These are phyloP conservation scores for Fusarium continuum DNA, from an alignment of 2,329 filamentous ascomycete genomes.

Conservation along the genomic window DNA sequence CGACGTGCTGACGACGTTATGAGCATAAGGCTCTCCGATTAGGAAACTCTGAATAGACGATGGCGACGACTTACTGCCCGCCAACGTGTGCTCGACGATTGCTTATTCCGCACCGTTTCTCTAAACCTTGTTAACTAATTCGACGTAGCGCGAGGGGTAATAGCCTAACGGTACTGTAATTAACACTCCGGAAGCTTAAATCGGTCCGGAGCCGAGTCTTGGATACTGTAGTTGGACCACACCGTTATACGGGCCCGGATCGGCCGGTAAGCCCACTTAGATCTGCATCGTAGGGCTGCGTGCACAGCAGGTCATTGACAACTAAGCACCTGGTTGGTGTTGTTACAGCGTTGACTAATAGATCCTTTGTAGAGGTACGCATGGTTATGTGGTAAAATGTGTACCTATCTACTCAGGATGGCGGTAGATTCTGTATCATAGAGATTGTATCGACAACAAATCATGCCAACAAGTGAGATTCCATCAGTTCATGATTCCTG, in stretches of 20 bases:
- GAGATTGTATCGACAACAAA: too few relatives aligned
- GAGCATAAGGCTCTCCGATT: neutral
- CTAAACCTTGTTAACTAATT: neutral
- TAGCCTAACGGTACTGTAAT: neutral
- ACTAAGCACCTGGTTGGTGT: neutral
- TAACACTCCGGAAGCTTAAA: neutral
- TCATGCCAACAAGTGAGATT: too few relatives aligned
- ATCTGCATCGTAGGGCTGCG: neutral
- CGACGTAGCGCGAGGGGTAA: neutral
- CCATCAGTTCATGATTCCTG: too few relatives aligned
- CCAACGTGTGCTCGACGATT: neutral
- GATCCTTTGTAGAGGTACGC: too few relatives aligned
- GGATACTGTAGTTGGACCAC: too few relatives aligned
- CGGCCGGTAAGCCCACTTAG: neutral
- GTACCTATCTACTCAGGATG: too few relatives aligned
- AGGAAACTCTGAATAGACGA: neutral
- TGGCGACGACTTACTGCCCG: neutral
- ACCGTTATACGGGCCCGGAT: neutral
- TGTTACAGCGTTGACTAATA: too few relatives aligned
- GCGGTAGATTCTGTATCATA: too few relatives aligned
- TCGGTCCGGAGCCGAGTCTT: constrained; percentile 8
- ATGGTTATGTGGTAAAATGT: too few relatives aligned
- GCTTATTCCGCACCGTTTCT: neutral
- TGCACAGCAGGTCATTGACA: neutral
- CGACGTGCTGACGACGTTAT: constrained; percentile 14